A percentile compares a stretch with the other conserved stretches of the same genome.
phyloP scores from a whole-genome alignment of 164 flowering plant genomes.

The Macadamia integrifolia region DNA sequence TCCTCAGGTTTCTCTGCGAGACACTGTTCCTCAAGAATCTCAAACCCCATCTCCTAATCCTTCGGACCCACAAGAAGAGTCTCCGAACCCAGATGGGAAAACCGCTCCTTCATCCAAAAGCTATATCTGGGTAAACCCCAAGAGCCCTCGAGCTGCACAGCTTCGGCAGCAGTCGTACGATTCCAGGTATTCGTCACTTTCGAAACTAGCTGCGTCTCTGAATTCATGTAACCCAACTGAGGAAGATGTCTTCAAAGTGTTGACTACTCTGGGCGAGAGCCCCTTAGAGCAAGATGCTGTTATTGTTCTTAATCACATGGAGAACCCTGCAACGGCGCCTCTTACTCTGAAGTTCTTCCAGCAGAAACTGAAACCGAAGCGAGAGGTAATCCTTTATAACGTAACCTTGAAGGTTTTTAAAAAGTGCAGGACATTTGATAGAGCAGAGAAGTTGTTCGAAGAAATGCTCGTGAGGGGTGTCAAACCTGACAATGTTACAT shows the following conservation, averaged over 20 bases:
- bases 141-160: constrained; percentile 56
- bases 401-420: constrained; percentile 72
- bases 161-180: constrained; percentile 47
- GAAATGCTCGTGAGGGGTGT: constrained; percentile 70
- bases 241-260: constrained; percentile 34
- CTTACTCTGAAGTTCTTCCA: constrained; percentile 48
- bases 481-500: constrained; percentile 73
- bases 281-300: constrained; percentile 67
- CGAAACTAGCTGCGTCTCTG: constrained; percentile 44
- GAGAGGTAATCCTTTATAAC: constrained; percentile 59
- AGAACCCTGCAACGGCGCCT: constrained; percentile 45
- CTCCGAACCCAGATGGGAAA: constrained; percentile 26
- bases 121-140: constrained; percentile 83
- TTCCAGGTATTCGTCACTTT: constrained; percentile 55
- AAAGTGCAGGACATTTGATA: constrained; percentile 46
- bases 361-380: constrained; percentile 23
- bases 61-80: constrained; percentile 10
- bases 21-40: constrained; percentile 25
- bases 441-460: constrained; percentile 60
- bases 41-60: constrained; percentile 9
- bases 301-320: constrained; percentile 60
- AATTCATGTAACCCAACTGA: constrained; percentile 42
- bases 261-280: constrained; percentile 37
- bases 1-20: constrained; percentile 28
- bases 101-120: constrained; percentile 28